These are phyloP conservation scores for Cladosporium sp. DNA, from an alignment of 2,329 filamentous ascomycete genomes.

Conservation along the genomic window DNA sequence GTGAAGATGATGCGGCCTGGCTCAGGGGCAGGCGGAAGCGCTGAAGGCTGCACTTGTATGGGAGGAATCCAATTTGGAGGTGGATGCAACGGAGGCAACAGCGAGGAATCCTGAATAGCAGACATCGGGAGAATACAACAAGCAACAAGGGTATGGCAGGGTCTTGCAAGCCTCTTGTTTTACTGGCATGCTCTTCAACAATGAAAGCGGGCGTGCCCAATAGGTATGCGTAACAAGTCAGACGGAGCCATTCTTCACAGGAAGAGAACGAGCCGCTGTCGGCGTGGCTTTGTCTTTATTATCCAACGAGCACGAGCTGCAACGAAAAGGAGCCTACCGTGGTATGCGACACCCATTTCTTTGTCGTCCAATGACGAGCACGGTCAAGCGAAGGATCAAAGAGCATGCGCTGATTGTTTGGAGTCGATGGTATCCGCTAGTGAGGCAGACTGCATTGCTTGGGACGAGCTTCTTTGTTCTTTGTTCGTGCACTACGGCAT, in stretches of 20 bases:
- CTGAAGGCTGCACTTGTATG: slow-evolving; percentile 24
- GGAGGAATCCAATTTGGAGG: slow-evolving; percentile 21
- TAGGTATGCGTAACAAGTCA: slow-evolving; percentile 26
- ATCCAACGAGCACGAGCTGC: slow-evolving; percentile 14
- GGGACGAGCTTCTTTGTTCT: slow-evolving; percentile 30
- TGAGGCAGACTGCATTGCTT: slow-evolving; percentile 13
- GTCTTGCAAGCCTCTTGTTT: slow-evolving; percentile 29
- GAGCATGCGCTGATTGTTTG: slow-evolving; percentile 29
- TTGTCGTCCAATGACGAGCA: slow-evolving; percentile 30
- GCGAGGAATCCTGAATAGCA: slow-evolving; percentile 14
- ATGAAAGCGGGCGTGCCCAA: slow-evolving; percentile 28
- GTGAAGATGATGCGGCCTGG: slow-evolving; percentile 32
- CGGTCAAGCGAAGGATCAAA: slow-evolving; percentile 22
- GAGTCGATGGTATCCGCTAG: slow-evolving; percentile 19
- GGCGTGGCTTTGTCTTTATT: slow-evolving; percentile 30
- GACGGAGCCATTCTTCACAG: slow-evolving; percentile 24
- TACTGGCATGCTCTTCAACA: slow-evolving; percentile 30
- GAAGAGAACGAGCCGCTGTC: slow-evolving; percentile 6
- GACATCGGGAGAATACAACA: slow-evolving; percentile 26
- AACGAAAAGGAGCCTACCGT: slow-evolving; percentile 20
- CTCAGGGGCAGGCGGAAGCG: slow-evolving; percentile 16
- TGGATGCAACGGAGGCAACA: slow-evolving; percentile 10
- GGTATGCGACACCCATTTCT: slow-evolving; percentile 26
- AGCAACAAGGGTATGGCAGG: slow-evolving; percentile 21
- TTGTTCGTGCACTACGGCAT: slow-evolving; percentile 28